These are phyloP conservation scores for Hymenochaete sp. DNA, from an alignment of 1,284 basidiomycete species.

Conservation along the genomic window DNA sequence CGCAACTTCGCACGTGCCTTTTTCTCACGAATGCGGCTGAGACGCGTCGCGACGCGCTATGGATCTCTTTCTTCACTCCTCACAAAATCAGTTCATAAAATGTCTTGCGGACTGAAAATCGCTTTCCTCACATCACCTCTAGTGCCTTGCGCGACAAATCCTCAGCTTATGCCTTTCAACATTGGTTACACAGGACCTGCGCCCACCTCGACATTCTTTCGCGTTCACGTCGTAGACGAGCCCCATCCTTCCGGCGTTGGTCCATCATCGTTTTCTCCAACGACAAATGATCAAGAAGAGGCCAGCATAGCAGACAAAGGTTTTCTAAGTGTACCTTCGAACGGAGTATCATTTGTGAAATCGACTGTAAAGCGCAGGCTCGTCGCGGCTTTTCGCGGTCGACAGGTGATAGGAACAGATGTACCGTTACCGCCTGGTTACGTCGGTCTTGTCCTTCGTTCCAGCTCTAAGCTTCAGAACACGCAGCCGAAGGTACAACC, in stretches of 20 bases:
- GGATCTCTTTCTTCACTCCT: no score
- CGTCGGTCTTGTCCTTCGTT: constrained; percentile 50
- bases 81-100: no score
- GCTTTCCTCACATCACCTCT: no score
- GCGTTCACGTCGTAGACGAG: constrained; percentile 36
- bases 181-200: constrained; percentile 63
- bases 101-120: no score
- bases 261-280: constrained; percentile 22
- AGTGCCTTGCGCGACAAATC: not conserved
- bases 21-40: no score
- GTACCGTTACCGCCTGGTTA: constrained; percentile 60
- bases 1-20: no score
- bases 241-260: constrained; percentile 25
- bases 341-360: not conserved
- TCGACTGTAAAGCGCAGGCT: constrained; percentile 33
- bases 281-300: constrained; percentile 17
- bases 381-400: constrained; percentile 61
- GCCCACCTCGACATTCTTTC: constrained; percentile 64
- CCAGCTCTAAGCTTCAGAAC: no score
- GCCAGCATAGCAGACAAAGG: not conserved
- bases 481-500: not conserved
- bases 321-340: no score
- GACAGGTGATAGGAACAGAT: constrained; percentile 56
- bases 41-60: no score
- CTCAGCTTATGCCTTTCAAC: constrained; percentile 67